Evolutionary conservation across 352 stramenopile genomes (phyloP).

Genomic region (Phytophthora nicotianae): DNA sequence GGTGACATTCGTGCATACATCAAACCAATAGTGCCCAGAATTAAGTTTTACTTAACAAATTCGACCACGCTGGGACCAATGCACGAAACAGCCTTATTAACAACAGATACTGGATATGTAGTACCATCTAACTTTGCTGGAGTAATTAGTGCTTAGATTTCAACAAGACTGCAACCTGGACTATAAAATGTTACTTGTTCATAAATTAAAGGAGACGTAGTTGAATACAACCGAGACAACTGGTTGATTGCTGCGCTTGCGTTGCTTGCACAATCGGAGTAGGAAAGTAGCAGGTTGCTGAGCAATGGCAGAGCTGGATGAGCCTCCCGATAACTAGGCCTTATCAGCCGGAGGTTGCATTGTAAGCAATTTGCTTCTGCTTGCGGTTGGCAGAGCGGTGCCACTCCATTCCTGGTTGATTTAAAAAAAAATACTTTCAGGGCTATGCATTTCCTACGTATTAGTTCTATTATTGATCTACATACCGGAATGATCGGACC

Average conservation of each 20-base stretch:
- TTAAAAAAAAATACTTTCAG: slow-evolving; percentile 5
- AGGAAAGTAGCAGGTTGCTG: background rate
- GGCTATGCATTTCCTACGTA: background rate
- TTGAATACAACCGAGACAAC: too few relatives aligned
- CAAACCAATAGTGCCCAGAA: too few relatives aligned
- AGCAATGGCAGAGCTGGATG: background rate
- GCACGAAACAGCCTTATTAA: too few relatives aligned
- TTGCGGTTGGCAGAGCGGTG: slow-evolving; percentile 5
- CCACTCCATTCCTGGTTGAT: slow-evolving; percentile 13
- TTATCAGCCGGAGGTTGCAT: background rate
- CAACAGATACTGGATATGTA: too few relatives aligned
- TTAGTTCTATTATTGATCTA: background rate
- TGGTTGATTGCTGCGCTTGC: background rate
- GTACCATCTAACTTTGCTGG: too few relatives aligned
- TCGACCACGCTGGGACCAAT: too few relatives aligned
- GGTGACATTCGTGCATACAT: too few relatives aligned
- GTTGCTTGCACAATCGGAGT: background rate
- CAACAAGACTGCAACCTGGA: too few relatives aligned
- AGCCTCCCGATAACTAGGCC: background rate
- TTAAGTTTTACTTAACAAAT: too few relatives aligned
- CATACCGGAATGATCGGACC: slow-evolving; percentile 10
- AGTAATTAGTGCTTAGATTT: too few relatives aligned
- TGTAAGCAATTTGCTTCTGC: slow-evolving; percentile 7
- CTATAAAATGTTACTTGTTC: background rate
- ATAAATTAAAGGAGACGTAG: slow-evolving; percentile 13